These are phyloP conservation scores for Helicostylum pulchrum DNA, from an alignment of 192 early-diverging fungal species.

Conservation along the genomic window DNA sequence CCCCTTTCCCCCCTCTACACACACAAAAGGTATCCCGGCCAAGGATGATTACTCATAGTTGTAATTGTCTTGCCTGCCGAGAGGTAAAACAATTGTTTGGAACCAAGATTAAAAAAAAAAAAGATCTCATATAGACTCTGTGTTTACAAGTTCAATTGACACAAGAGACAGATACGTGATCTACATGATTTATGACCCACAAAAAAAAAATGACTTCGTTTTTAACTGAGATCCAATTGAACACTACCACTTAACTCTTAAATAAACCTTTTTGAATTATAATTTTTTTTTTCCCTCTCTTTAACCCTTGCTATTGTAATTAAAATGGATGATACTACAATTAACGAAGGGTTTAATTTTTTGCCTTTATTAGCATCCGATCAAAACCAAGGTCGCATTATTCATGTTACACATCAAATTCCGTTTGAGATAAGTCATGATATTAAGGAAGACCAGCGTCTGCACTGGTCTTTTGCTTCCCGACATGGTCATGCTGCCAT, in stretches of 20 bases:
- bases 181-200: constrained; percentile 3
- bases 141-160: constrained; percentile 2
- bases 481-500: constrained; percentile 84
- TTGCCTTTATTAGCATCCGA: too few relatives aligned
- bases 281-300: neutral
- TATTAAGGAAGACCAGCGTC: constrained; percentile 19
- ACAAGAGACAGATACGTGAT: constrained; percentile 26
- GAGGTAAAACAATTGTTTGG: constrained; percentile 16
- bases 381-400: constrained; percentile 35
- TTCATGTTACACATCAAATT: constrained; percentile 55
- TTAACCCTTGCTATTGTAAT: neutral
- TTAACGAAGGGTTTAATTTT: neutral
- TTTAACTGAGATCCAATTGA: too few relatives aligned
- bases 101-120: constrained; percentile 19
- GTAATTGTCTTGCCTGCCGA: constrained; percentile 26
- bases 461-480: constrained; percentile 35
- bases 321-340: neutral
- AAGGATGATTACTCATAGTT: constrained; percentile 23
- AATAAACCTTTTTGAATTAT: neutral
- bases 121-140: constrained; percentile 19
- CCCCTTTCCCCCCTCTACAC: too few relatives aligned
- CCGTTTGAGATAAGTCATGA: constrained; percentile 41
- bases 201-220: too few relatives aligned
- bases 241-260: too few relatives aligned
- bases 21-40: constrained; percentile 18